Percentiles rank a stretch among this genome's conserved stretches.
Conservation (phyloP, 495 filamentous ascomycete species). For the Chaetomidium leptoderma region DNA sequence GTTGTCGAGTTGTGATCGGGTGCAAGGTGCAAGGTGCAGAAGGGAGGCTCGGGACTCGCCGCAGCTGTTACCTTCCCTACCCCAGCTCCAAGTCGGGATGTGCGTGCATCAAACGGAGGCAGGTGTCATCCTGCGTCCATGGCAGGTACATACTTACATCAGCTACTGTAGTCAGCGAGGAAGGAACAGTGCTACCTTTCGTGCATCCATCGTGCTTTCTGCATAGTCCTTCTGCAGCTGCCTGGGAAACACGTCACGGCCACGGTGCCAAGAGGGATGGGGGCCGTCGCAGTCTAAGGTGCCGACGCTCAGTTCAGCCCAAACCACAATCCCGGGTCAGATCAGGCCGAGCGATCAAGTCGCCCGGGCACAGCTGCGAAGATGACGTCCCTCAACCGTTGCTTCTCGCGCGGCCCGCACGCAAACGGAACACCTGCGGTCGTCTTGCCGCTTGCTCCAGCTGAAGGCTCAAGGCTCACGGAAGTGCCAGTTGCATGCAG, state of each 20-base stretch:
- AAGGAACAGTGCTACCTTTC: background rate
- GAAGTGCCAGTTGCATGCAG: no score
- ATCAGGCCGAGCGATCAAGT: slow-evolving; percentile 2
- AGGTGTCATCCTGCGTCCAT: no score
- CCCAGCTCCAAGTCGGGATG: no score
- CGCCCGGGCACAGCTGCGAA: background rate
- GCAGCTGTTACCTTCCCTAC: no score
- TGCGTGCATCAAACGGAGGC: no score
- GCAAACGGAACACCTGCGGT: background rate
- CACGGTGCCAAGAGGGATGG: slow-evolving; percentile 4
- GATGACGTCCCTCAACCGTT: slow-evolving; percentile 12
- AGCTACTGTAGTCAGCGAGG: background rate
- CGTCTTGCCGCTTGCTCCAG: no score
- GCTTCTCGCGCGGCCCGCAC: background rate
- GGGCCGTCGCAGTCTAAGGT: background rate
- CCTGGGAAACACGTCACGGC: background rate
- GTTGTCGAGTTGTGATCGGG: no score
- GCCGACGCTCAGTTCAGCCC: slow-evolving; percentile 15
- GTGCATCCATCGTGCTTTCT: background rate
- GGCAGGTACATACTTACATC: no score
- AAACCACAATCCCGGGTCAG: slow-evolving; percentile 26
- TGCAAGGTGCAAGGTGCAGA: no score
- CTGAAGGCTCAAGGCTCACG: no score
- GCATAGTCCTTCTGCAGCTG: background rate
- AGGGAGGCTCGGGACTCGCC: no score